phyloP scores from a whole-genome alignment of 1,284 basidiomycete genomes.

The Golubevia pallescens region DNA sequence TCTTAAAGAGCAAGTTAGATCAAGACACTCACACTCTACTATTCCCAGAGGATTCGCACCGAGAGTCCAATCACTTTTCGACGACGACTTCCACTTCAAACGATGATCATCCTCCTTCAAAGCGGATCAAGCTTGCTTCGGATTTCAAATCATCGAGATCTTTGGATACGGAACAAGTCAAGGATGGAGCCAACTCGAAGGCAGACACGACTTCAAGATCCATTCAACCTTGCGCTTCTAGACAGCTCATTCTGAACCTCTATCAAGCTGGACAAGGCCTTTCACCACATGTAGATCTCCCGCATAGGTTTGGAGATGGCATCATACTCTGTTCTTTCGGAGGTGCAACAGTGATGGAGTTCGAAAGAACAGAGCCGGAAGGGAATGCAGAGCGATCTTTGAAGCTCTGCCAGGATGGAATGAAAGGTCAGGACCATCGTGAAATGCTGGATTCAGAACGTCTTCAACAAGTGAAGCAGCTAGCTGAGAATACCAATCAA shows the following conservation, averaged over 20 bases:
- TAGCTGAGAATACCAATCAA: not conserved
- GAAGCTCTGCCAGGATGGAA: not conserved
- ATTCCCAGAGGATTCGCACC: not conserved
- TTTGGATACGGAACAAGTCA: no score
- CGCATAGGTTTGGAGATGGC: slow-evolving; percentile 65
- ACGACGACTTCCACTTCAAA: no score
- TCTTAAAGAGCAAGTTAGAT: not conserved
- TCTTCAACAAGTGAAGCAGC: no score
- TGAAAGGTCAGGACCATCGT: not conserved
- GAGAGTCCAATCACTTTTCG: no score
- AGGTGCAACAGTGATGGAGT: slow-evolving; percentile 40
- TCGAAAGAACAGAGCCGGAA: no score
- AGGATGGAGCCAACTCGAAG: no score
- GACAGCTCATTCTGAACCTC: slow-evolving; percentile 66
- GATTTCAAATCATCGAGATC: no score
- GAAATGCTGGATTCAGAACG: not conserved
- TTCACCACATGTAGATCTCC: slow-evolving; percentile 66
- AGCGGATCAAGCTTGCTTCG: no score
- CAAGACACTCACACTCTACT: not conserved
- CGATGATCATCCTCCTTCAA: no score
- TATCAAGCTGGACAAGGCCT: slow-evolving; percentile 67
- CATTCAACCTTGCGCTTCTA: no score
- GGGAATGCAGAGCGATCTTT: not conserved
- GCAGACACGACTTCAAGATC: no score
- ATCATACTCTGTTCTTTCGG: slow-evolving; percentile 43